phyloP scores from a whole-genome alignment of 129 eudicot species.

The Ambrosia trifida region DNA sequence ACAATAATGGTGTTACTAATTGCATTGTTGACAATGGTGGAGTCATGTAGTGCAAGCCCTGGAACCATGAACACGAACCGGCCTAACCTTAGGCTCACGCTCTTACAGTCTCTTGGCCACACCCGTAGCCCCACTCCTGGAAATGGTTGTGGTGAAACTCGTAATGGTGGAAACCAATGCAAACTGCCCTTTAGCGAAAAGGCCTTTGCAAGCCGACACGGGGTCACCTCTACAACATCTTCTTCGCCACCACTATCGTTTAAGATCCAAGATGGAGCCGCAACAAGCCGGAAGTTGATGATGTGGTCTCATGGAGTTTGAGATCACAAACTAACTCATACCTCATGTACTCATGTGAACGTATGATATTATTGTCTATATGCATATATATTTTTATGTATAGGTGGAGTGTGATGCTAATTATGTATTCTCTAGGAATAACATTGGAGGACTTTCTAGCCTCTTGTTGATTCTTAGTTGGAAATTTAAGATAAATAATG shows the following conservation, averaged over 20 bases:
- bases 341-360: background rate
- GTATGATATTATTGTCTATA: conserved; percentile 1
- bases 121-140: conserved; percentile 15
- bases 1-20: conserved; percentile 12
- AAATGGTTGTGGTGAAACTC: conserved; percentile 20
- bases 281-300: conserved; percentile 25
- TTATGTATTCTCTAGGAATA: background rate
- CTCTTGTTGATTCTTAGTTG: too few relatives aligned
- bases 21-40: conserved; percentile 17
- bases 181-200: background rate
- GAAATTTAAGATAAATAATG: too few relatives aligned
- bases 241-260: conserved; percentile 5
- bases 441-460: too few relatives aligned
- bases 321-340: background rate
- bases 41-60: conserved; percentile 12
- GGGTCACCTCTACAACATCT: background rate
- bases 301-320: conserved; percentile 1
- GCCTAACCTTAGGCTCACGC: background rate
- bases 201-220: background rate
- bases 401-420: background rate
- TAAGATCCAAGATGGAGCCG: background rate
- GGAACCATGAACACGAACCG: background rate
- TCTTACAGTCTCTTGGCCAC: conserved; percentile 26
- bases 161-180: conserved; percentile 17
- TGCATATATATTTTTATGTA: background rate